Evolutionary conservation across 495 filamentous ascomycete species (phyloP).

Genomic region (Cercophora samala): DNA sequence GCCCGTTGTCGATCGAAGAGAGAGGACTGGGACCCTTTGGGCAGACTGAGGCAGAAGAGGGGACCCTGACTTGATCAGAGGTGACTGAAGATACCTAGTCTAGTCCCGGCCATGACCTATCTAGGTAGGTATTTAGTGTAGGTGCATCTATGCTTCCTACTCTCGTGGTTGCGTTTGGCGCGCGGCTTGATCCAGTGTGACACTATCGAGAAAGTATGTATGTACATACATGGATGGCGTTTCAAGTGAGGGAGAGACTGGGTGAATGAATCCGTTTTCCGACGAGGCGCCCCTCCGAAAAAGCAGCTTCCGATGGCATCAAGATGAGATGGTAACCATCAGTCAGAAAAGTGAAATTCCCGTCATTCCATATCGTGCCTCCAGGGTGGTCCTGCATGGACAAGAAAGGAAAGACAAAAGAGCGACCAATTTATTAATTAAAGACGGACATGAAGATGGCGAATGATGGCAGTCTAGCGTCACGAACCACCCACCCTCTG

Average conservation of each 20-base stretch:
- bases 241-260: neutral
- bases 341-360: neutral
- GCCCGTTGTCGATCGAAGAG: neutral
- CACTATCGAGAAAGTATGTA: neutral
- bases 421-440: neutral
- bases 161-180: neutral
- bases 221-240: too few species aligned
- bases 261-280: conserved; percentile 5
- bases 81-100: too few species aligned
- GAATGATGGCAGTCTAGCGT: neutral
- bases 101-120: too few species aligned
- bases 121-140: too few species aligned
- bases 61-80: neutral
- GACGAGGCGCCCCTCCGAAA: conserved; percentile 7
- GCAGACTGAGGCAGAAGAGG: neutral
- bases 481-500: neutral
- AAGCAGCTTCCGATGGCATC: neutral
- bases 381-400: neutral
- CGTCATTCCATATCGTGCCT: neutral
- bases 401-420: neutral
- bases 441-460: neutral
- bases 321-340: neutral
- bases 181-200: neutral
- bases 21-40: neutral
- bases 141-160: too few species aligned